These are phyloP conservation scores for Kurtzmaniella fragi DNA, from an alignment of 805 yeast genomes.

Conservation along the genomic window DNA sequence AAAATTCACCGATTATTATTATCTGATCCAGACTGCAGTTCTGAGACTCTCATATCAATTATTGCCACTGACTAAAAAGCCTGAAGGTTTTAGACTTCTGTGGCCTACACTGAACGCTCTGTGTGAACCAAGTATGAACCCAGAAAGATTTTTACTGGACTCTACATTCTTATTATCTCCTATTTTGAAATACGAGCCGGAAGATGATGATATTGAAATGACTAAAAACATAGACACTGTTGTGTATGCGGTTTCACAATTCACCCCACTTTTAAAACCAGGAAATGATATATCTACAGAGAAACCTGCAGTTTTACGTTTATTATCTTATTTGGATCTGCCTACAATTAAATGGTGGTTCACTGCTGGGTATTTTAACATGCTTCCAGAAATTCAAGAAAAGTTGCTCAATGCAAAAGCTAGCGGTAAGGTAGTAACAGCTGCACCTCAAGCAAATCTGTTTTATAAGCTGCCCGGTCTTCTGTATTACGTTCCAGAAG, in stretches of 20 bases:
- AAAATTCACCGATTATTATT: constrained; percentile 66
- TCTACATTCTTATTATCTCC: constrained; percentile 55
- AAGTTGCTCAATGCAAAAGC: constrained; percentile 56
- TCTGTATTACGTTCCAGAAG: constrained; percentile 77
- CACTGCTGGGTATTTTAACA: constrained; percentile 95
- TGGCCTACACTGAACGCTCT: constrained; percentile 74
- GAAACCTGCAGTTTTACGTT: constrained; percentile 58
- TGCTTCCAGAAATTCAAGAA: constrained; percentile 67
- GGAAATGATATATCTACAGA: constrained; percentile 72
- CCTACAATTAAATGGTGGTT: constrained; percentile 68
- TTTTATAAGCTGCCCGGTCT: constrained; percentile 82
- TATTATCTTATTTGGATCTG: constrained; percentile 54
- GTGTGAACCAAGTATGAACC: constrained; percentile 60
- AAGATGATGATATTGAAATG: constrained; percentile 25
- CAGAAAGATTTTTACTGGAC: constrained; percentile 47
- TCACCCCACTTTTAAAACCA: constrained; percentile 69
- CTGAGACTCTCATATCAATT: constrained; percentile 68
- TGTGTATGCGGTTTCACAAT: constrained; percentile 88
- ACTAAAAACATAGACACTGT: constrained; percentile 47
- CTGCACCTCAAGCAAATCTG: constrained; percentile 91
- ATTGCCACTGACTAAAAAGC: constrained; percentile 33
- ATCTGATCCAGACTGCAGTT: constrained; percentile 61
- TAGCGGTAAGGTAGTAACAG: constrained; percentile 73
- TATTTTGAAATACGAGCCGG: constrained; percentile 44
- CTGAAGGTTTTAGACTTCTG: constrained; percentile 48